A percentile compares a stretch with the other conserved stretches of the same genome.
Evolutionary conservation across 2,329 filamentous ascomycete genomes (phyloP).

Genomic region (Phaeophleospora eucalypticola): DNA sequence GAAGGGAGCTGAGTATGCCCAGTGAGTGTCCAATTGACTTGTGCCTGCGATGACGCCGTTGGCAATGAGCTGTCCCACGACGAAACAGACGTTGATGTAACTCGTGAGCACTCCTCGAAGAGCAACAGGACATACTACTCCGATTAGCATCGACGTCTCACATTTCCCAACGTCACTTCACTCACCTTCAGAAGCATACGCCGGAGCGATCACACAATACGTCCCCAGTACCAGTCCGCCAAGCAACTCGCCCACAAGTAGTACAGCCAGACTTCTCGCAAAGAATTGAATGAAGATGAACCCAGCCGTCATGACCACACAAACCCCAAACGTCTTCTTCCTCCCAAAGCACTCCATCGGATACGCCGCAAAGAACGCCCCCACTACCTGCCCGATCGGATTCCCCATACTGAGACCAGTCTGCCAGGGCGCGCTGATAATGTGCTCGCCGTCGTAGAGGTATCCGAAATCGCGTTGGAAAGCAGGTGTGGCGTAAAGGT

Average conservation of each 20-base stretch:
- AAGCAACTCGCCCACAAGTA: constrained; percentile 60
- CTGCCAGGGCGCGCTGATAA: constrained; percentile 39
- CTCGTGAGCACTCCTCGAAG: constrained; percentile 56
- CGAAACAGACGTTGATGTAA: constrained; percentile 60
- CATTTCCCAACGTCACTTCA: neutral
- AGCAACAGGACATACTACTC: constrained; percentile 51
- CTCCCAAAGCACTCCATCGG: constrained; percentile 34
- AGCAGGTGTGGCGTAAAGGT: constrained; percentile 57
- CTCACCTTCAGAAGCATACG: constrained; percentile 31
- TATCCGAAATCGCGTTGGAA: constrained; percentile 57
- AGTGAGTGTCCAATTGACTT: constrained; percentile 30
- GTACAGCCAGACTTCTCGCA: constrained; percentile 50
- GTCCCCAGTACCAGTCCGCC: constrained; percentile 59
- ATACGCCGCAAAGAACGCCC: constrained; percentile 40
- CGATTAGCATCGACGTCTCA: neutral
- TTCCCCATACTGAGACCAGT: constrained; percentile 47
- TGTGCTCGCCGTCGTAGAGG: constrained; percentile 39
- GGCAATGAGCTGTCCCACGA: constrained; percentile 57
- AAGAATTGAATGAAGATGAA: constrained; percentile 63
- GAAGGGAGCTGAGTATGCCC: constrained; percentile 45
- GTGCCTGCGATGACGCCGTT: constrained; percentile 38
- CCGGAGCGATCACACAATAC: constrained; percentile 54
- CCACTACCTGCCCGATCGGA: constrained; percentile 51
- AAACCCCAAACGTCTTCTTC: constrained; percentile 30
- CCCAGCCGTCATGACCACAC: constrained; percentile 39